phyloP scores from a whole-genome alignment of 2,329 filamentous ascomycete species.

The Stagonosporopsis chrysanthemi region DNA sequence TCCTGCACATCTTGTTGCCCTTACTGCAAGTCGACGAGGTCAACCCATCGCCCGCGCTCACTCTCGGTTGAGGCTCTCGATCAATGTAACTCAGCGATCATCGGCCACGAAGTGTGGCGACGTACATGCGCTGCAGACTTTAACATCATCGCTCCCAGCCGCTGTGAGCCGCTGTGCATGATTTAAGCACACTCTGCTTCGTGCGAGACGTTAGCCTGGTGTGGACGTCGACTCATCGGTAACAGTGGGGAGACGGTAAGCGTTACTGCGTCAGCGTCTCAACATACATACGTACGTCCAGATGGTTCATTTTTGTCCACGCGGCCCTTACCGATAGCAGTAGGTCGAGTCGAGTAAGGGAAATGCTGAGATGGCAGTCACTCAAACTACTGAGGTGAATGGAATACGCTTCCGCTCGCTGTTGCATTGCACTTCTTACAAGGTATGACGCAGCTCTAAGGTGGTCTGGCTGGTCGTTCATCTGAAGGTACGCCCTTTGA shows the following conservation, averaged over 20 bases:
- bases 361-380: too few relatives aligned
- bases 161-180: not conserved
- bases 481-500: not conserved
- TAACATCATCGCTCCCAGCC: constrained; percentile 1
- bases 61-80: constrained; percentile 1
- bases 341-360: not conserved
- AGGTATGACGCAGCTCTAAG: not conserved
- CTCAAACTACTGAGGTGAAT: not conserved
- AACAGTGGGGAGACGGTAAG: constrained; percentile 6
- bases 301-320: constrained; percentile 8
- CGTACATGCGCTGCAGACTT: constrained; percentile 1
- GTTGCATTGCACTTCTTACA: not conserved
- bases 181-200: not conserved
- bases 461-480: too few relatives aligned
- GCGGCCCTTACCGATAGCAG: constrained; percentile 1
- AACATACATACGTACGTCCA: constrained; percentile 1
- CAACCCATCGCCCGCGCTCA: not conserved
- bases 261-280: constrained; percentile 15
- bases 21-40: not conserved
- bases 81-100: not conserved
- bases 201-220: not conserved
- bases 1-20: not conserved
- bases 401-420: not conserved
- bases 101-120: constrained; percentile 2
- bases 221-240: constrained; percentile 8